Conservation (phyloP, 345 rosid genomes). For the Lumnitzera racemosa region DNA sequence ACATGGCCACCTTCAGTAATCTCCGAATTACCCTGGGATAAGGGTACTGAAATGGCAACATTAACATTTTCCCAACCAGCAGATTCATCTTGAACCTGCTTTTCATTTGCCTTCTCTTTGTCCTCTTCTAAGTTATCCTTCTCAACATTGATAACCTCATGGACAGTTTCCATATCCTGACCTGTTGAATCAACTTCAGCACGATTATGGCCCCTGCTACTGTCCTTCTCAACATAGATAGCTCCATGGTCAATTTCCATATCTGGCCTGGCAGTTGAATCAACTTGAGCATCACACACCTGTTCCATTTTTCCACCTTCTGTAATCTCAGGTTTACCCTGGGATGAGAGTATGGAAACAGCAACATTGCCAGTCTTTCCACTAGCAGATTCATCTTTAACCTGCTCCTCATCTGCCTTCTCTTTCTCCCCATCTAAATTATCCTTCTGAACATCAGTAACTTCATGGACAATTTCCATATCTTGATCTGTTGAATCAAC, state of each 20-base stretch:
- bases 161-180: too few relatives aligned
- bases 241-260: constrained; percentile 8
- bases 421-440: neutral
- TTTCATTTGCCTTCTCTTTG: neutral
- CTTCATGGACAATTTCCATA: too few relatives aligned
- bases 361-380: neutral
- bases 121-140: neutral
- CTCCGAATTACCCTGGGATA: neutral
- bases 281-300: constrained; percentile 3
- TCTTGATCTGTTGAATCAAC: too few relatives aligned
- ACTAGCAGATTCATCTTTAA: neutral
- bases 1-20: neutral
- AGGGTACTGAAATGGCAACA: neutral
- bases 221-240: neutral
- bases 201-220: too few relatives aligned
- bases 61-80: neutral
- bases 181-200: too few relatives aligned
- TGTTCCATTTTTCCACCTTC: too few relatives aligned
- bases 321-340: too few relatives aligned
- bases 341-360: neutral
- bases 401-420: neutral
- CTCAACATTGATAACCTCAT: too few relatives aligned
- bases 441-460: too few relatives aligned
- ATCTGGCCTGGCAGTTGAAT: constrained; percentile 9
- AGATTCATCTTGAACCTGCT: neutral